Conservation (phyloP, 2,329 filamentous ascomycete genomes). For the Coniochaeta sp. region DNA sequence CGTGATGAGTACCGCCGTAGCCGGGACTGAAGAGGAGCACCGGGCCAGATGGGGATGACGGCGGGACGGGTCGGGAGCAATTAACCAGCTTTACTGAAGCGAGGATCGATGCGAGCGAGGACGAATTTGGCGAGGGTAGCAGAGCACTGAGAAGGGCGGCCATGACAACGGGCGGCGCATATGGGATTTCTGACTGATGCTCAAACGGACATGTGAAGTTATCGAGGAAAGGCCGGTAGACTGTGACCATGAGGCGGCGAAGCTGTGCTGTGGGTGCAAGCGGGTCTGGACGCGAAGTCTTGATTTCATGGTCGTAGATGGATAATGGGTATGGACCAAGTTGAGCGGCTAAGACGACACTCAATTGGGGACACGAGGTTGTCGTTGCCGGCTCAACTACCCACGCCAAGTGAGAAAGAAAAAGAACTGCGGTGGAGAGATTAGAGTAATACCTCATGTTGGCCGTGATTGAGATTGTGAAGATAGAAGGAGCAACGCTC, state of each 20-base stretch:
- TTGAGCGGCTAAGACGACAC: not conserved
- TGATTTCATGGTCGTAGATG: conserved; percentile 3
- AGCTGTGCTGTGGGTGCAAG: not conserved
- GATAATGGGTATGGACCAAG: conserved; percentile 1
- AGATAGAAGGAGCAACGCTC: too few species aligned
- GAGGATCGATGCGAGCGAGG: conserved; percentile 1
- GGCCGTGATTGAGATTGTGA: not conserved
- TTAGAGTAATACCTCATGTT: not conserved
- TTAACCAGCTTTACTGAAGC: not conserved
- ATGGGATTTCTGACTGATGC: not conserved
- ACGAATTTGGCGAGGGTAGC: not conserved
- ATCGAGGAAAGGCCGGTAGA: conserved; percentile 1
- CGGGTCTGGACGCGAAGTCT: not conserved
- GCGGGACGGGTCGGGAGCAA: not conserved
- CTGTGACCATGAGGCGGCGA: not conserved
- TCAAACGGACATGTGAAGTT: not conserved
- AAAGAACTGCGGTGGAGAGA: not conserved
- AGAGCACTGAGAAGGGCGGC: not conserved
- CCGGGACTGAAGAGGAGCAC: conserved; percentile 1
- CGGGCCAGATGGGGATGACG: not conserved
- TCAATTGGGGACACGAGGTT: not conserved
- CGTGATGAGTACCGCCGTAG: conserved; percentile 1
- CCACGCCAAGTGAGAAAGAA: not conserved
- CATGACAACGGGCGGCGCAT: not conserved
- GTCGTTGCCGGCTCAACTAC: not conserved